These are phyloP conservation scores for Sequoiadendron giganteum DNA, from an alignment of 75 land plant species.

Conservation along the genomic window DNA sequence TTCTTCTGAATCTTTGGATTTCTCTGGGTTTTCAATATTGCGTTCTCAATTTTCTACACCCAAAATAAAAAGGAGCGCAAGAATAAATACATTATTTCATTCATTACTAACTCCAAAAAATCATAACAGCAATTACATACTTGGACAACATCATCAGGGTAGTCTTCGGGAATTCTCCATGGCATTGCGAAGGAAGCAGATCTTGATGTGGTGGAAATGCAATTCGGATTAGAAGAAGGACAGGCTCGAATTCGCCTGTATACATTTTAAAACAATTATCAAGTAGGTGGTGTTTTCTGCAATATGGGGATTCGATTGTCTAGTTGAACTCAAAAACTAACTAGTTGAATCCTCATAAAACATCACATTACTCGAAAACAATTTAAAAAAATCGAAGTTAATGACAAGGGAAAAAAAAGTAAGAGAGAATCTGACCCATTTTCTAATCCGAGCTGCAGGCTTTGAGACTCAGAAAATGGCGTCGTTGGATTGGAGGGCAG, in stretches of 20 bases:
- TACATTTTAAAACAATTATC: not conserved
- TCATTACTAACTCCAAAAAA: not conserved
- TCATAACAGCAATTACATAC: conserved; percentile 17
- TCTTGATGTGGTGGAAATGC: conserved; percentile 79
- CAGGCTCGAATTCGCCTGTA: conserved; percentile 86
- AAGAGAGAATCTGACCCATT: conserved; percentile 47
- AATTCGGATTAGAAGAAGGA: conserved; percentile 78
- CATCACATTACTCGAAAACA: not conserved
- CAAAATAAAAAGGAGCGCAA: not conserved
- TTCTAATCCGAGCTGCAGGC: conserved; percentile 52
- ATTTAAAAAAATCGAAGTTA: not conserved
- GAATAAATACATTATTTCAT: not conserved
- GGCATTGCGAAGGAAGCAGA: conserved; percentile 80
- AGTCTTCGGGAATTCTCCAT: conserved; percentile 53
- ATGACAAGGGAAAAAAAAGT: not conserved
- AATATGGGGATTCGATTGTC: no score
- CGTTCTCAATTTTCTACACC: conserved; percentile 61
- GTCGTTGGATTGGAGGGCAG: conserved; percentile 36
- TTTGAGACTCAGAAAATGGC: conserved; percentile 65
- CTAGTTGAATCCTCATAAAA: no score
- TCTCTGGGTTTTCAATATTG: conserved; percentile 72
- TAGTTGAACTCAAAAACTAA: not conserved
- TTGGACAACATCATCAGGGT: conserved; percentile 47
- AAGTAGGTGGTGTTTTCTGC: not conserved
- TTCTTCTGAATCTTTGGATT: conserved; percentile 59